A percentile compares a stretch with the other conserved stretches of the same genome.
phyloP scores from a whole-genome alignment of 179 eudicot genomes.

The Corrigiola litoralis region DNA sequence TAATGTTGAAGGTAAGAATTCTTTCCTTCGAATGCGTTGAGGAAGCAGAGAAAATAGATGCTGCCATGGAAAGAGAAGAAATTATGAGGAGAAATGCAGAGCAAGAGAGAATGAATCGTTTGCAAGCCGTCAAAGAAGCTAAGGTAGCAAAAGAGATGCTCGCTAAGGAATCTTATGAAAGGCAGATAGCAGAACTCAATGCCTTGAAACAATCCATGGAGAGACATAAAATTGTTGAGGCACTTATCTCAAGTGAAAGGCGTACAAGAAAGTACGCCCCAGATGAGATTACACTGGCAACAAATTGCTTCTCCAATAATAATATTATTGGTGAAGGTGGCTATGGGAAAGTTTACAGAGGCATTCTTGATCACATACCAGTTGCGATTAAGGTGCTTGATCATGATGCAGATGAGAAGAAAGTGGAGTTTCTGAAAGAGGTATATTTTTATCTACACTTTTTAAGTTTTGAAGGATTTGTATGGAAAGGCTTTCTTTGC shows the following conservation, averaged over 20 bases:
- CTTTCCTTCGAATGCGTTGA: constrained; percentile 50
- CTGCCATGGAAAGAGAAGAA: constrained; percentile 61
- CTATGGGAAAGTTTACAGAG: constrained; percentile 77
- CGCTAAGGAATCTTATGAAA: constrained; percentile 48
- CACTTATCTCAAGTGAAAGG: constrained; percentile 47
- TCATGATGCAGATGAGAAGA: constrained; percentile 54
- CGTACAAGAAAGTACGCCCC: constrained; percentile 56
- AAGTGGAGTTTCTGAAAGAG: constrained; percentile 74
- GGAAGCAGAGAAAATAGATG: constrained; percentile 53
- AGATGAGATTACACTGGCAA: constrained; percentile 64
- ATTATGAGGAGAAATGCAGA: constrained; percentile 48
- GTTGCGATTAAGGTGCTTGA: constrained; percentile 81
- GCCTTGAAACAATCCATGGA: constrained; percentile 51
- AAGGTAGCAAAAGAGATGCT: constrained; percentile 46
- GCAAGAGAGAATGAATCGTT: constrained; percentile 48
- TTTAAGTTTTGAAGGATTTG: neutral
- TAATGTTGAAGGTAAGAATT: constrained; percentile 37
- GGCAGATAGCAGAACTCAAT: constrained; percentile 56
- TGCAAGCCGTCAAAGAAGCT: constrained; percentile 54
- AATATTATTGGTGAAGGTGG: constrained; percentile 77
- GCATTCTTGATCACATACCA: constrained; percentile 60
- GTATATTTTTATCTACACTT: constrained; percentile 22
- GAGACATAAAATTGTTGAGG: constrained; percentile 49
- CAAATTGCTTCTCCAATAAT: constrained; percentile 48
- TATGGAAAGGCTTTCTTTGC: no score